Conservation (phyloP, 257 asterid genomes). For the Solanum sejunctum region DNA sequence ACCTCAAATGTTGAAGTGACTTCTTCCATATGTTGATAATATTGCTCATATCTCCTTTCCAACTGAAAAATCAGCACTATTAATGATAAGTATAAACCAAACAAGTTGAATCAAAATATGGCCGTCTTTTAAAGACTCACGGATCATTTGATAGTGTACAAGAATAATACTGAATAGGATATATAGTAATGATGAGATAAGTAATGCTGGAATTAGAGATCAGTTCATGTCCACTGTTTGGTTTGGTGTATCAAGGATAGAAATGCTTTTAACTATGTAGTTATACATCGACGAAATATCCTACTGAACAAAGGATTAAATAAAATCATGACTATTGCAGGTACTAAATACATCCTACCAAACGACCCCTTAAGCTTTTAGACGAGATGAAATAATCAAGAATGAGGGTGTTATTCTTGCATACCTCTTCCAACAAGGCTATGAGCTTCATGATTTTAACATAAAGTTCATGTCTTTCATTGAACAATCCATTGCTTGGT, state of each 20-base stretch:
- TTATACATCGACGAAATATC: not conserved
- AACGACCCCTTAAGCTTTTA: not conserved
- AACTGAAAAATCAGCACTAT: slow-evolving; percentile 24
- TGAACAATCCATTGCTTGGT: slow-evolving; percentile 20
- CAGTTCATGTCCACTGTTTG: no score
- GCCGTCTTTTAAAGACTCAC: not conserved
- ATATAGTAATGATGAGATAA: not conserved
- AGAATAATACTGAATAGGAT: not conserved
- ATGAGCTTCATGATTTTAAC: slow-evolving; percentile 50
- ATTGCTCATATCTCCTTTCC: slow-evolving; percentile 72
- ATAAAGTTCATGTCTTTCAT: slow-evolving; percentile 37
- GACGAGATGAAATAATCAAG: not conserved
- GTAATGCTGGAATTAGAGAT: no score
- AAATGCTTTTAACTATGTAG: not conserved
- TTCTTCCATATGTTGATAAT: slow-evolving; percentile 50
- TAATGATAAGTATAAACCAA: not conserved
- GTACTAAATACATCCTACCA: not conserved
- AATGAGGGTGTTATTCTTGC: not conserved
- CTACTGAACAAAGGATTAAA: not conserved
- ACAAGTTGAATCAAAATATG: not conserved
- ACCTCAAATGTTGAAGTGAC: slow-evolving; percentile 55
- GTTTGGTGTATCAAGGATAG: no score
- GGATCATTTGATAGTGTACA: not conserved
- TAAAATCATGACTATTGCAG: not conserved
- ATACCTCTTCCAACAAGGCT: slow-evolving; percentile 61